Conservation (phyloP, 495 filamentous ascomycete genomes). For the Penicillium roqueforti region DNA sequence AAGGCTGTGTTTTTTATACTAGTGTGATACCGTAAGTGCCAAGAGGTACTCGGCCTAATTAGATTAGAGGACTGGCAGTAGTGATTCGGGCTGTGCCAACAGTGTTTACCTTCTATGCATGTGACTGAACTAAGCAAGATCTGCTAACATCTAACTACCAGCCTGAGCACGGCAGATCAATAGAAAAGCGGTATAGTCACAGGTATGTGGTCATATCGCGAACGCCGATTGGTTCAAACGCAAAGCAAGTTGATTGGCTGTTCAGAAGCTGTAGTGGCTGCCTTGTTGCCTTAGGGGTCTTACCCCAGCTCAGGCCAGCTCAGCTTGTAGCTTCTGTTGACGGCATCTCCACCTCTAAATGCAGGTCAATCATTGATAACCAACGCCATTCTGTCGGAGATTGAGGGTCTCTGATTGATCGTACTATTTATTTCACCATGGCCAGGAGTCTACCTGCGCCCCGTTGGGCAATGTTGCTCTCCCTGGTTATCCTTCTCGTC, state of each 20-base stretch:
- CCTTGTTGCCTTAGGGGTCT: slow-evolving; percentile 27
- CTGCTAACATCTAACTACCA: too few relatives aligned
- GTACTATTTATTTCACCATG: slow-evolving; percentile 29
- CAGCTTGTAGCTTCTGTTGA: slow-evolving; percentile 39
- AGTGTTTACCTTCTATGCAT: too few relatives aligned
- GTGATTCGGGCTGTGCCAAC: too few relatives aligned
- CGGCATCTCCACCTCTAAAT: slow-evolving; percentile 30
- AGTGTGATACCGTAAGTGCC: too few relatives aligned
- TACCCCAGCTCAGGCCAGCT: slow-evolving; percentile 39
- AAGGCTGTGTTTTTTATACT: too few relatives aligned
- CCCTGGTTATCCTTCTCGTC: slow-evolving; percentile 35
- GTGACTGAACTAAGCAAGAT: too few relatives aligned
- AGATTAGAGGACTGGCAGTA: too few relatives aligned
- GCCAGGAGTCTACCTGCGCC: slow-evolving; percentile 46
- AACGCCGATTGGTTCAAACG: background rate
- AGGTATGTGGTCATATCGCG: too few relatives aligned
- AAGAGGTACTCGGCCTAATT: too few relatives aligned
- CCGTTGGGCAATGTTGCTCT: slow-evolving; percentile 54
- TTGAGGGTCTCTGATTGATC: slow-evolving; percentile 38
- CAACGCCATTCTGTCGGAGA: slow-evolving; percentile 25
- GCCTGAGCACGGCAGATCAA: too few relatives aligned
- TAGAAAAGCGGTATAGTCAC: too few relatives aligned
- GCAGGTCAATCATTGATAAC: slow-evolving; percentile 29
- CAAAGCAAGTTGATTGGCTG: slow-evolving; percentile 12
- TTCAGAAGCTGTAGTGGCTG: background rate